phyloP scores from a whole-genome alignment of 2,329 filamentous ascomycete genomes.

The Didymella arachidicola region DNA sequence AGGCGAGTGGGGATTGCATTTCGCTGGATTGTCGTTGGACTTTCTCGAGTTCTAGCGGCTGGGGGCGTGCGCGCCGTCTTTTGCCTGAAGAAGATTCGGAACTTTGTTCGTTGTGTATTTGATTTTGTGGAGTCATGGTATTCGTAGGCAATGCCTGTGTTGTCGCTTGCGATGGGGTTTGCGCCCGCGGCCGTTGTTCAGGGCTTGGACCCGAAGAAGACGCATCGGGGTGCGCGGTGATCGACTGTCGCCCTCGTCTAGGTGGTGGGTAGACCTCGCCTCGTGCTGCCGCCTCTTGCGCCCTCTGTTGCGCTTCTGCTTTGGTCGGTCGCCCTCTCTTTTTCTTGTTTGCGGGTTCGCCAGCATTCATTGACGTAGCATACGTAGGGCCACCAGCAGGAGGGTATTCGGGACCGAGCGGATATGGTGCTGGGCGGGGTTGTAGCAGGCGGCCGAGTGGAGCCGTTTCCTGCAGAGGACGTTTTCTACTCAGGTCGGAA shows the following conservation, averaged over 20 bases:
- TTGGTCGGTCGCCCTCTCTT: conserved; percentile 59
- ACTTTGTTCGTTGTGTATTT: conserved; percentile 37
- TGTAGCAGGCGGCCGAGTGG: conserved; percentile 55
- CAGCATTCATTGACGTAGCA: conserved; percentile 34
- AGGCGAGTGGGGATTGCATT: conserved; percentile 43
- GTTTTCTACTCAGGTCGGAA: conserved; percentile 47
- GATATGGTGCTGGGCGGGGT: conserved; percentile 54
- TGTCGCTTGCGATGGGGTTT: conserved; percentile 39
- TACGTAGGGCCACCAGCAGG: conserved; percentile 40
- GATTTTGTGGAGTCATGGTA: conserved; percentile 41
- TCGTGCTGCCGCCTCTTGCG: conserved; percentile 50
- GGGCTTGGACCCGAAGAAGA: conserved; percentile 28
- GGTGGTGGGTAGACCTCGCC: conserved; percentile 52
- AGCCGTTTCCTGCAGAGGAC: conserved; percentile 44
- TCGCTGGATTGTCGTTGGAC: conserved; percentile 35
- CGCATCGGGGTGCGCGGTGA: conserved; percentile 37
- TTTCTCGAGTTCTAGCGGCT: conserved; percentile 45
- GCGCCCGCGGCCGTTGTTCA: conserved; percentile 37
- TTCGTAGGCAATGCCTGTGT: conserved; percentile 26
- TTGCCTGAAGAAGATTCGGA: conserved; percentile 49
- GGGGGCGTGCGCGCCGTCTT: conserved; percentile 43
- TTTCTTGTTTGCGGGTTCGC: conserved; percentile 54
- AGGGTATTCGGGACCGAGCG: conserved; percentile 44
- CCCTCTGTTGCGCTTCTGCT: conserved; percentile 56
- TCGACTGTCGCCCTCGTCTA: conserved; percentile 43